phyloP scores from a whole-genome alignment of 1,284 basidiomycete genomes.

The Ceratobasidium sp. region DNA sequence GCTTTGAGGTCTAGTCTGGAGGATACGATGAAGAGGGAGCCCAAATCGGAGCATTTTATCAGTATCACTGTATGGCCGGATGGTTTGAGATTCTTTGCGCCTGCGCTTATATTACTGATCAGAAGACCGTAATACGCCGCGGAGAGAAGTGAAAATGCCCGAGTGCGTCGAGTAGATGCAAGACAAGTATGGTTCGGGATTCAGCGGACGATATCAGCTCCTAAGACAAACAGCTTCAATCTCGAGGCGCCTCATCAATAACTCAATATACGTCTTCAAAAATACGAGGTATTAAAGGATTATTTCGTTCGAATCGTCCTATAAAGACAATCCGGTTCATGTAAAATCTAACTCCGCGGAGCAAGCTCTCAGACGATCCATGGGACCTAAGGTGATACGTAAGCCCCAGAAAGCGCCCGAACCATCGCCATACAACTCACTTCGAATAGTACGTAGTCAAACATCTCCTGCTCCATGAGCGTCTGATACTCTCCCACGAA shows the following conservation, averaged over 20 bases:
- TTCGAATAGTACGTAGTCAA: slow-evolving; percentile 90
- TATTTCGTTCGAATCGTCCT: slow-evolving; percentile 23
- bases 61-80: background rate
- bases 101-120: slow-evolving; percentile 42
- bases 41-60: slow-evolving; percentile 42
- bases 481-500: slow-evolving; percentile 90
- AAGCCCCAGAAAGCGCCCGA: background rate
- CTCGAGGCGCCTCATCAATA: background rate
- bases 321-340: slow-evolving; percentile 25
- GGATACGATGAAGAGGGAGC: background rate
- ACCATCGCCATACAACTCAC: slow-evolving; percentile 47
- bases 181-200: background rate
- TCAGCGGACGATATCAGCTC: slow-evolving; percentile 13
- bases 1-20: slow-evolving; percentile 1
- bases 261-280: background rate
- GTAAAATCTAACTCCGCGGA: slow-evolving; percentile 16
- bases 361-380: slow-evolving; percentile 68
- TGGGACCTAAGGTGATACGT: slow-evolving; percentile 65
- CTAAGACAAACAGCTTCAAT: slow-evolving; percentile 21
- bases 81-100: slow-evolving; percentile 30
- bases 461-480: slow-evolving; percentile 93
- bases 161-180: background rate
- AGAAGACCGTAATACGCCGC: slow-evolving; percentile 27
- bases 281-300: slow-evolving; percentile 17
- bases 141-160: background rate